Evolutionary conservation across 2,329 filamentous ascomycete species (phyloP), one percentile per base, ranked within the genome.

Genomic region (Claviceps lovelessii): DNA sequence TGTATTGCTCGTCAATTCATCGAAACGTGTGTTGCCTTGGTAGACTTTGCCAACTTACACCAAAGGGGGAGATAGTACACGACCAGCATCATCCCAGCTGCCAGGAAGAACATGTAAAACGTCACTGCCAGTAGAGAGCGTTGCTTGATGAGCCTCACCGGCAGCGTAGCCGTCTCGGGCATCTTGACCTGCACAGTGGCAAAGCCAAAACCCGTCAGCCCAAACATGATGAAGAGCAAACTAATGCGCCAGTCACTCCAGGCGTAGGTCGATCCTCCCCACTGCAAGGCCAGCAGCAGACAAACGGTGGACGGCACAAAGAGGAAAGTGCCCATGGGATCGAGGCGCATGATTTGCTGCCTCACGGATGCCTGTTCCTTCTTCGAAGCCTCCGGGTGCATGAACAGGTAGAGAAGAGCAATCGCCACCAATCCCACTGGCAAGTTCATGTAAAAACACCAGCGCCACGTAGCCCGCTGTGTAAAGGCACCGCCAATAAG

Each of bases 271-370:
- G 72, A 67, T 9, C 79, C 79, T 15, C 78, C 79, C 74, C 76
- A 81, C 60, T 81, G 74, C 42, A 82, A 67, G 8, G 77, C 78
- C 4, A 83, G 69, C 9, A 82, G 66, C 13, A 81, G 68, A 59
- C 73, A 76, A 57, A 80, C 63, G 49, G 80, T 70, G 42, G 73
- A 71, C 1, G 78, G 75, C 33, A 79, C 70, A 60, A 80, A 72
- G 56, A 78, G 65, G n/a, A 64, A 63, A 2, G 73, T 72, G 33
- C 79, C 78, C 10, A 71, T 48, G 10, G 77, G 63, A 60, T 81
- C 79, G 49, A 81, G 67, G 57, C 73, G 69, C 49, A 68, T 62
- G 35, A 79, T 51, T 13, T 74, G 70, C 39, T 62, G 54, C 29
- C 66, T 15, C 50, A 73, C 61, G 31, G 70, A 61, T 56, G 61